phyloP scores from a whole-genome alignment of 1,139 yeast genomes.

The Kodamaea suecica region DNA sequence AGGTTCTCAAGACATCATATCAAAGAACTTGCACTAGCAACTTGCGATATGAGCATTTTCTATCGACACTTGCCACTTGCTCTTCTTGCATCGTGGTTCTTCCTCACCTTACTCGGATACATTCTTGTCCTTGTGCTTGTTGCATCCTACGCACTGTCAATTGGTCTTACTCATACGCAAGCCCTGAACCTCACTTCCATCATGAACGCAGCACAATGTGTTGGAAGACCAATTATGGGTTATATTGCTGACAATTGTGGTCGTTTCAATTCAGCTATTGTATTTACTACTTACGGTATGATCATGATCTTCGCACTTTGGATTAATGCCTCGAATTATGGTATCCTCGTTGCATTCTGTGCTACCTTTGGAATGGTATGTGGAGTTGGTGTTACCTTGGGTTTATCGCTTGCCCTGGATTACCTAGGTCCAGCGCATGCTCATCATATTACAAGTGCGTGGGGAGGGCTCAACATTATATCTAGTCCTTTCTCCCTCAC shows the following conservation, averaged over 20 bases:
- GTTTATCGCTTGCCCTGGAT: conserved; percentile 59
- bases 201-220: conserved; percentile 58
- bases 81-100: conserved; percentile 54
- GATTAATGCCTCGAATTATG: conserved; percentile 53
- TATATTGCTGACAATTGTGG: conserved; percentile 56
- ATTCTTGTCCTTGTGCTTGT: conserved; percentile 57
- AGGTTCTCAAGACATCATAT: background rate
- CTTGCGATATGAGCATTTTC: conserved; percentile 17
- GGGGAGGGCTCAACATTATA: conserved; percentile 53
- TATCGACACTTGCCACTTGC: conserved; percentile 38
- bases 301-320: conserved; percentile 41
- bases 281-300: background rate
- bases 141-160: conserved; percentile 57
- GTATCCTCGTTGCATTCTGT: conserved; percentile 49
- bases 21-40: conserved; percentile 10
- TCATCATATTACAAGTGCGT: conserved; percentile 52
- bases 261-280: conserved; percentile 48
- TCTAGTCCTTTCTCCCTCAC: conserved; percentile 3
- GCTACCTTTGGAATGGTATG: conserved; percentile 49
- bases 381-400: conserved; percentile 63
- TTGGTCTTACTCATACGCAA: conserved; percentile 53
- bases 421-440: conserved; percentile 33
- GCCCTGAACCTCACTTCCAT: conserved; percentile 62
- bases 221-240: conserved; percentile 70
- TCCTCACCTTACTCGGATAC: conserved; percentile 54